Evolutionary conservation across 345 rosid genomes (phyloP).

Genomic region (Gossypium herbaceum): DNA sequence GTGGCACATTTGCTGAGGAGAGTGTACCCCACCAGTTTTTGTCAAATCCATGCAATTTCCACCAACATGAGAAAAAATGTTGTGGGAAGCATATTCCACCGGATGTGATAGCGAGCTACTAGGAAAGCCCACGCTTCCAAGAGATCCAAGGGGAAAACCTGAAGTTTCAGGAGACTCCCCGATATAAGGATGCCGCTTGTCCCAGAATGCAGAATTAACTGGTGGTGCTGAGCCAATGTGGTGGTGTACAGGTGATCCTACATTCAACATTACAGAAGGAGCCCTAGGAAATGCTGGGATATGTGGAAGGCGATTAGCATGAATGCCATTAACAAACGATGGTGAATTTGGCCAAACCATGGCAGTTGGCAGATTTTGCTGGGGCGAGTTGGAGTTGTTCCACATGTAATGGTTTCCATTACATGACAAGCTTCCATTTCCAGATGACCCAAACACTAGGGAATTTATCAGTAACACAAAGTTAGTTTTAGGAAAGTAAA

Average conservation of each 20-base stretch:
- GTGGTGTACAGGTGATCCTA: conserved; percentile 60
- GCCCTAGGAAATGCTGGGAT: conserved; percentile 61
- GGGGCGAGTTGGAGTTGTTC: conserved; percentile 67
- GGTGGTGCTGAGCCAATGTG: conserved; percentile 86
- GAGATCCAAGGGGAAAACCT: conserved; percentile 69
- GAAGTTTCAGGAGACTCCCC: conserved; percentile 75
- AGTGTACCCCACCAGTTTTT: conserved; percentile 48
- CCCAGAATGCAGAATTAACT: conserved; percentile 73
- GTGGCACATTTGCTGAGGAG: conserved; percentile 71
- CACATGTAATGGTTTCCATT: conserved; percentile 56
- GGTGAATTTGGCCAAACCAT: conserved; percentile 84
- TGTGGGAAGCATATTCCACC: conserved; percentile 58
- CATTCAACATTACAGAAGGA: conserved; percentile 53
- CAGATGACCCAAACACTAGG: conserved; percentile 63
- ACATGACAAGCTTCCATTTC: conserved; percentile 56
- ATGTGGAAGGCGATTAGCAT: conserved; percentile 46
- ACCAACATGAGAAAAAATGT: conserved; percentile 45
- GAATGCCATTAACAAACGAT: conserved; percentile 56
- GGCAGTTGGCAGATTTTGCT: conserved; percentile 48
- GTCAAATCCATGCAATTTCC: conserved; percentile 57
- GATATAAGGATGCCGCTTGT: conserved; percentile 55
- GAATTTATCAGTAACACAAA: conserved; percentile 5
- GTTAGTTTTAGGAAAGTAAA: background rate
- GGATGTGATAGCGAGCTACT: conserved; percentile 65
- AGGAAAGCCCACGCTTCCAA: conserved; percentile 53